phyloP scores from a whole-genome alignment of 352 stramenopile genomes.

The Globisporangium rhizosaccharum region DNA sequence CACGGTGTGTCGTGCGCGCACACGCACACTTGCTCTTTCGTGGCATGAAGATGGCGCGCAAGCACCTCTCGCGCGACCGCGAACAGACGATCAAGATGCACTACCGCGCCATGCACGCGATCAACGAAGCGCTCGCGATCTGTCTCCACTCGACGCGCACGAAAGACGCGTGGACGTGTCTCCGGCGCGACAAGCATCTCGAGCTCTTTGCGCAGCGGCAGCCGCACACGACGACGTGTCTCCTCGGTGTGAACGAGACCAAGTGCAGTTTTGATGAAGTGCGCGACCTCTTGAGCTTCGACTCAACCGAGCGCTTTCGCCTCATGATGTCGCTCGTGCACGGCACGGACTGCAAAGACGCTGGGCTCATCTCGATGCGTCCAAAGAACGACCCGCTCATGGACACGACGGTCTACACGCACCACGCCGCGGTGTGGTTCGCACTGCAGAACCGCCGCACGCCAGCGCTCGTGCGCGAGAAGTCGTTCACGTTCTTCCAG shows the following conservation, averaged over 20 bases:
- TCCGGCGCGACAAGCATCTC: constrained; percentile 43
- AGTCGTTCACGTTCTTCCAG: constrained; percentile 60
- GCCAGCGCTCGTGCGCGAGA: constrained; percentile 41
- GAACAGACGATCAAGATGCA: constrained; percentile 51
- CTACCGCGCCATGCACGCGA: constrained; percentile 55
- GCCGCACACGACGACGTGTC: constrained; percentile 25
- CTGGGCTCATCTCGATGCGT: constrained; percentile 34
- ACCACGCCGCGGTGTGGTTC: constrained; percentile 64
- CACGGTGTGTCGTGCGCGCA: no score
- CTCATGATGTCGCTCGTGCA: constrained; percentile 60
- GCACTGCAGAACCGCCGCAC: constrained; percentile 46
- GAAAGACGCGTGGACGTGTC: constrained; percentile 48
- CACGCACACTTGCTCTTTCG: background rate
- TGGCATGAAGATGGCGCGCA: constrained; percentile 17
- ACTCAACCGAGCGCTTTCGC: constrained; percentile 48
- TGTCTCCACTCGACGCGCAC: constrained; percentile 52
- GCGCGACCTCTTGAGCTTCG: constrained; percentile 47
- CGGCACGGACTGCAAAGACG: constrained; percentile 52
- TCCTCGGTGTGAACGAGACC: constrained; percentile 57
- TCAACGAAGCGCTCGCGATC: constrained; percentile 46
- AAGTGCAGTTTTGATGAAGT: constrained; percentile 56
- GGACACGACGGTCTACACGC: constrained; percentile 30
- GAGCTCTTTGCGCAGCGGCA: constrained; percentile 53
- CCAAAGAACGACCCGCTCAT: constrained; percentile 26
- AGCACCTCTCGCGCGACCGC: constrained; percentile 44